A percentile compares a stretch with the other conserved stretches of the same genome.
These are phyloP conservation scores for Apiospora rasikravindrae DNA, from an alignment of 2,329 filamentous ascomycete genomes.

Conservation along the genomic window DNA sequence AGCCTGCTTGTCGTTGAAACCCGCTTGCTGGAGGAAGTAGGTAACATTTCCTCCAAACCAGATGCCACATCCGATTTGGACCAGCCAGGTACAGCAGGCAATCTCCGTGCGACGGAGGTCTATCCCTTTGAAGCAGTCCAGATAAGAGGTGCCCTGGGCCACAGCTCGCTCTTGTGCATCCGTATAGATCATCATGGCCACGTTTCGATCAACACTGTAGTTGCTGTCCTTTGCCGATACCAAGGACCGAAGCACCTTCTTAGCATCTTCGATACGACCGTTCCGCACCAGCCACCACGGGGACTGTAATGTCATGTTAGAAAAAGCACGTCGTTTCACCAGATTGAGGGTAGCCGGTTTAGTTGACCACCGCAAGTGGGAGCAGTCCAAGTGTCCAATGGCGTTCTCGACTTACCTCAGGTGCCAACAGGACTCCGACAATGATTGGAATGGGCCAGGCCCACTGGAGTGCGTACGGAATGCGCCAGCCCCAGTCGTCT, in stretches of 20 bases:
- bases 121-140: slow-evolving; percentile 44
- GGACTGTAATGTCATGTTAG: slow-evolving; percentile 2
- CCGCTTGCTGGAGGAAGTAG: slow-evolving; percentile 38
- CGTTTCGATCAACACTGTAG: slow-evolving; percentile 43
- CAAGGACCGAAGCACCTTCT: slow-evolving; percentile 42
- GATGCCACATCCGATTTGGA: slow-evolving; percentile 29
- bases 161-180: slow-evolving; percentile 40
- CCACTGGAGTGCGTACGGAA: slow-evolving; percentile 48
- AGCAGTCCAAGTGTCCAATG: neutral
- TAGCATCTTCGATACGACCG: slow-evolving; percentile 37
- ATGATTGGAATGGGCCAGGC: slow-evolving; percentile 38
- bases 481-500: slow-evolving; percentile 44
- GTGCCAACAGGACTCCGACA: slow-evolving; percentile 20
- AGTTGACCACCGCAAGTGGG: neutral
- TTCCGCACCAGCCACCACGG: slow-evolving; percentile 24
- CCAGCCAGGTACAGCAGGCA: slow-evolving; percentile 32
- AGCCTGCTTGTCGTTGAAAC: slow-evolving; percentile 29
- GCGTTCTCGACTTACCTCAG: slow-evolving; percentile 26
- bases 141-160: slow-evolving; percentile 49
- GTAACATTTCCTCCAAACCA: slow-evolving; percentile 36
- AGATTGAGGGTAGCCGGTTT: neutral
- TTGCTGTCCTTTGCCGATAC: slow-evolving; percentile 52
- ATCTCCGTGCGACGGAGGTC: slow-evolving; percentile 42
- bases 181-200: slow-evolving; percentile 47
- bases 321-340: neutral